Conservation (phyloP, 2,329 filamentous ascomycete species). For the Lojkania enalia region DNA sequence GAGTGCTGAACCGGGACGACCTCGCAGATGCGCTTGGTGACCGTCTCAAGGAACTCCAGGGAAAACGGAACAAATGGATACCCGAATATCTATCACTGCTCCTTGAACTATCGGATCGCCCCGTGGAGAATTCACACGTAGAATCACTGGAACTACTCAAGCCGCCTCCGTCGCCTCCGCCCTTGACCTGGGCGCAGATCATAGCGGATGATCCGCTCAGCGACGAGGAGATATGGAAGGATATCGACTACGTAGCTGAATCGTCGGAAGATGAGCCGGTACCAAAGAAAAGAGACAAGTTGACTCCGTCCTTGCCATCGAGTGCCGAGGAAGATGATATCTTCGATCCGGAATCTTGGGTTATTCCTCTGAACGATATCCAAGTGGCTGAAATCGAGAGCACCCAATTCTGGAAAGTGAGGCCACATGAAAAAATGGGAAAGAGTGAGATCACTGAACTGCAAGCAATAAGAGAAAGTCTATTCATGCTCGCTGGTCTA, state of each 20-base stretch:
- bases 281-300: constrained; percentile 25
- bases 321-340: constrained; percentile 45
- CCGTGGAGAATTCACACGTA: constrained; percentile 69
- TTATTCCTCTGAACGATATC: constrained; percentile 32
- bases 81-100: constrained; percentile 81
- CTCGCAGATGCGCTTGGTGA: constrained; percentile 70
- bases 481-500: constrained; percentile 84
- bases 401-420: constrained; percentile 53
- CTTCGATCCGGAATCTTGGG: constrained; percentile 36
- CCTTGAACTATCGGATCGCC: constrained; percentile 79
- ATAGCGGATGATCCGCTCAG: constrained; percentile 74
- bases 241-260: constrained; percentile 66
- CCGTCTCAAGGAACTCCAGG: constrained; percentile 63
- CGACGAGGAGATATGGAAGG: constrained; percentile 70
- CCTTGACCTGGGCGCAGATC: constrained; percentile 78
- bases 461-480: constrained; percentile 72
- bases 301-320: constrained; percentile 35
- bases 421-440: constrained; percentile 11
- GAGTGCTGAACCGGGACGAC: constrained; percentile 75
- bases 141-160: constrained; percentile 63
- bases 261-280: constrained; percentile 65
- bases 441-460: constrained; percentile 64
- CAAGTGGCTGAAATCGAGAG: constrained; percentile 46
- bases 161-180: constrained; percentile 50
- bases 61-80: constrained; percentile 63